These are phyloP conservation scores for Fraxinus cuspidata DNA, from an alignment of 257 asterid genomes.

Conservation along the genomic window DNA sequence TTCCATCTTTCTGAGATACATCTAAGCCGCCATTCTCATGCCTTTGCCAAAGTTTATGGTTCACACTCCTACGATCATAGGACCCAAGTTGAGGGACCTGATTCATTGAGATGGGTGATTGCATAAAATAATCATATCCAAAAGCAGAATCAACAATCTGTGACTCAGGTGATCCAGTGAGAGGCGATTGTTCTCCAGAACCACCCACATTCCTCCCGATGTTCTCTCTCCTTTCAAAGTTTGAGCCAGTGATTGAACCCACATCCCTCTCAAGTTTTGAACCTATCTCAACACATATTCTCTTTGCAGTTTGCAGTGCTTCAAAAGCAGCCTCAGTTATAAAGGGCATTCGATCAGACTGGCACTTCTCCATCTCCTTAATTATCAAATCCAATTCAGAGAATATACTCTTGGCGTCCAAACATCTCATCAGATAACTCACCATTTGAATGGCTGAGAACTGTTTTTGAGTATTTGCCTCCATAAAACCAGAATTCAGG, in stretches of 20 bases:
- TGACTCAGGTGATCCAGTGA: conserved; percentile 79
- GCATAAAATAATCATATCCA: conserved; percentile 49
- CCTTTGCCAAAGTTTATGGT: conserved; percentile 73
- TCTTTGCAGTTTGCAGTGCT: conserved; percentile 72
- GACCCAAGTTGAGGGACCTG: conserved; percentile 37
- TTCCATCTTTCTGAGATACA: conserved; percentile 86
- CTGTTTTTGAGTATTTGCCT: conserved; percentile 77
- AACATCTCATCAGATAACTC: conserved; percentile 68
- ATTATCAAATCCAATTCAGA: conserved; percentile 70
- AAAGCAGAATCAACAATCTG: conserved; percentile 62
- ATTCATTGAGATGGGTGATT: conserved; percentile 66
- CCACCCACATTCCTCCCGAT: conserved; percentile 34
- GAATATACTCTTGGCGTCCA: conserved; percentile 74
- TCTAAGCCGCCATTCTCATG: conserved; percentile 54
- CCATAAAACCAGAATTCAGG: conserved; percentile 55
- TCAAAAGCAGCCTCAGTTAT: conserved; percentile 92
- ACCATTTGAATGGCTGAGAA: conserved; percentile 88
- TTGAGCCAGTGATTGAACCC: conserved; percentile 51
- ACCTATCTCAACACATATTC: conserved; percentile 50
- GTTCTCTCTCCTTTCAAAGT: conserved; percentile 46
- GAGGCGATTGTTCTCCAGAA: conserved; percentile 57
- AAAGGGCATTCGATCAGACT: conserved; percentile 73
- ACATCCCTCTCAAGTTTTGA: conserved; percentile 49
- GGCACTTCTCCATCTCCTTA: conserved; percentile 82
- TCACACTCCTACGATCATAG: conserved; percentile 59